Evolutionary conservation across 176 grass and related monocot species (phyloP).

Genomic region (Eragrostis curvula): DNA sequence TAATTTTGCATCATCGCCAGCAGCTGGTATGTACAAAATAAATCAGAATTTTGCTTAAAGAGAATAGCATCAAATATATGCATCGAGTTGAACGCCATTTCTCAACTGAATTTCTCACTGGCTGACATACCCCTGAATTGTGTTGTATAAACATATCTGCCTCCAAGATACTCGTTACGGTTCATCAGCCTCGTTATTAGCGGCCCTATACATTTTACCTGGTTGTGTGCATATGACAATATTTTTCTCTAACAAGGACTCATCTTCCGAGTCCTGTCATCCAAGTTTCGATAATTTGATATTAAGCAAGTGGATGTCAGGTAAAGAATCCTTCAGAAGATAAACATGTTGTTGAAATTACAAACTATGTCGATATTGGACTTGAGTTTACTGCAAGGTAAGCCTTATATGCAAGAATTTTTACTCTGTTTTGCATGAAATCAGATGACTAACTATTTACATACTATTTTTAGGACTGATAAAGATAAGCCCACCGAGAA

Average conservation of each 20-base stretch:
- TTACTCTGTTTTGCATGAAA: conserved; percentile 5
- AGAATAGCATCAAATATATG: background rate
- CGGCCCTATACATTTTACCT: background rate
- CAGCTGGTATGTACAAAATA: background rate
- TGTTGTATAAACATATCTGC: background rate
- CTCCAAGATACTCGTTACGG: background rate
- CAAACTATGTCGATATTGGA: conserved; percentile 92
- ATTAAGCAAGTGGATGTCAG: conserved; percentile 40
- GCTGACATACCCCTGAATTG: background rate
- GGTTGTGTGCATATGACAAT: too few relatives aligned
- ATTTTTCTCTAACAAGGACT: too few relatives aligned
- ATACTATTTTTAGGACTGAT: conserved; percentile 55
- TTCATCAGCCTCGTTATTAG: background rate
- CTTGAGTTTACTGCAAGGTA: conserved; percentile 82
- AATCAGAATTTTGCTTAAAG: background rate
- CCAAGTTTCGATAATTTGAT: conserved; percentile 9
- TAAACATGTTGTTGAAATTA: conserved; percentile 88
- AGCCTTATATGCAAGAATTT: conserved; percentile 14
- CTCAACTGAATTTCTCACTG: background rate
- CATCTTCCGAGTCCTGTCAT: background rate
- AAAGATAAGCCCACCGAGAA: conserved; percentile 51
- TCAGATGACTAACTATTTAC: conserved; percentile 27
- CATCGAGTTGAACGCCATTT: background rate
- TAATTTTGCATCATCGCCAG: background rate
- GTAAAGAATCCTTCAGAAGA: conserved; percentile 92